Conservation (phyloP, 2,329 filamentous ascomycete species). For the Geosmithia flava region DNA sequence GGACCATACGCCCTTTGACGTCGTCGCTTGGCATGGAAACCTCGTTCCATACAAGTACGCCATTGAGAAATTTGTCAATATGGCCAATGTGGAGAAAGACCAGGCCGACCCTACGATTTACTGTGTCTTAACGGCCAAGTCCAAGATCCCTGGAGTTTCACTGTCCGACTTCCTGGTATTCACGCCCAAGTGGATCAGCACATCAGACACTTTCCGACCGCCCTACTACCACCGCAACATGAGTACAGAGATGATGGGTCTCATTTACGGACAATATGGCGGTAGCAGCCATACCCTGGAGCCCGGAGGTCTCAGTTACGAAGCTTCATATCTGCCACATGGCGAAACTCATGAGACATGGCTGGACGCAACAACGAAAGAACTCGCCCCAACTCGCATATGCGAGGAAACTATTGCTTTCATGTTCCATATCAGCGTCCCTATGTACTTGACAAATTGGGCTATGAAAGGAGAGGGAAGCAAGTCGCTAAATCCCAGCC, state of each 20-base stretch:
- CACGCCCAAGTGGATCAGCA: slow-evolving; percentile 52
- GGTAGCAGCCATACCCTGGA: slow-evolving; percentile 28
- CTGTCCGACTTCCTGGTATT: slow-evolving; percentile 57
- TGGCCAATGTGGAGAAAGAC: slow-evolving; percentile 46
- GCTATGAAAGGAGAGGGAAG: slow-evolving; percentile 10
- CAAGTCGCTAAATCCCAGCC: slow-evolving; percentile 6
- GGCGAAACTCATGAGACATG: not conserved
- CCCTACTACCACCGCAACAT: slow-evolving; percentile 55
- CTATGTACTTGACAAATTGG: slow-evolving; percentile 12
- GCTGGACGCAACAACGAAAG: slow-evolving; percentile 21
- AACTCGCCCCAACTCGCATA: slow-evolving; percentile 27
- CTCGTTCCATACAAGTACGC: slow-evolving; percentile 61
- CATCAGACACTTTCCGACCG: slow-evolving; percentile 48
- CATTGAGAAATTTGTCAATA: slow-evolving; percentile 45
- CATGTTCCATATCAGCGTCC: slow-evolving; percentile 23
- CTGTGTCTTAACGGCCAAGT: slow-evolving; percentile 50
- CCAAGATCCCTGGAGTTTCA: slow-evolving; percentile 37
- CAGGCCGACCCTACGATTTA: slow-evolving; percentile 57
- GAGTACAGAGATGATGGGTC: slow-evolving; percentile 43
- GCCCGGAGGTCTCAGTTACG: slow-evolving; percentile 16
- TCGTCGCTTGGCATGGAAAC: slow-evolving; percentile 57
- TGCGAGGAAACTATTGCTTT: slow-evolving; percentile 34
- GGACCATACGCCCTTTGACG: slow-evolving; percentile 50
- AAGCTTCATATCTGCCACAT: not conserved
- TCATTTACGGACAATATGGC: slow-evolving; percentile 39